Conservation (phyloP, 164 flowering plant species). For the Vitis rupestris region DNA sequence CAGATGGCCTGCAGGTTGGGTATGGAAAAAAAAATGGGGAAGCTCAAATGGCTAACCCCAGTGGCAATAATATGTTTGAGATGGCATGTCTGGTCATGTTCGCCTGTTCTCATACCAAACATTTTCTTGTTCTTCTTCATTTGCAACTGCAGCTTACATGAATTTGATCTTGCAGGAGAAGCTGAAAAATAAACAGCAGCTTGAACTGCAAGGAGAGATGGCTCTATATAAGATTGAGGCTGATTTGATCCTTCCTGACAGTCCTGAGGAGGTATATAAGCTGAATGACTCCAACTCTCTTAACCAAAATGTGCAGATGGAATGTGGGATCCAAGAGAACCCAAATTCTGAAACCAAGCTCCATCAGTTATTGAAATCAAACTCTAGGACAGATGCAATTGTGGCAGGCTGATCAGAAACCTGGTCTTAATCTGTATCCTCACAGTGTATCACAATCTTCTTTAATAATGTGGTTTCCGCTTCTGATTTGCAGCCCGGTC, state of each 20-base stretch:
- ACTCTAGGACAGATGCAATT: conserved; percentile 14
- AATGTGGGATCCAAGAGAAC: conserved; percentile 7
- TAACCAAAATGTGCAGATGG: not conserved
- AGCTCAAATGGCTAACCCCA: too few relatives aligned
- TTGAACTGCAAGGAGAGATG: conserved; percentile 8
- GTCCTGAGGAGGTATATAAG: conserved; percentile 7
- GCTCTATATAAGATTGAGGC: not conserved
- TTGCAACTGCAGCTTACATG: not conserved
- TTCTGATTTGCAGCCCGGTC: too few relatives aligned
- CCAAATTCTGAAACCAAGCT: conserved; percentile 14
- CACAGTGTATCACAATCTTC: not conserved
- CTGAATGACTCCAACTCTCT: conserved; percentile 2
- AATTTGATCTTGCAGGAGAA: conserved; percentile 21
- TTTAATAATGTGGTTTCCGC: conserved; percentile 1
- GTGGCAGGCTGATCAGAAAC: conserved; percentile 17
- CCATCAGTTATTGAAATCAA: conserved; percentile 17
- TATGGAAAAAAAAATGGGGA: too few relatives aligned
- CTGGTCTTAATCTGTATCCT: not conserved
- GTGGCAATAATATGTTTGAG: not conserved
- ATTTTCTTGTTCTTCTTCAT: not conserved
- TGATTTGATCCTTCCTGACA: not conserved
- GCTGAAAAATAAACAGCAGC: conserved; percentile 11
- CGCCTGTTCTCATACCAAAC: not conserved
- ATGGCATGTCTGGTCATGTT: not conserved
- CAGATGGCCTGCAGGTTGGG: not conserved